These are phyloP conservation scores for Metschnikowia rubicola DNA, from an alignment of 805 yeast species.

Conservation along the genomic window DNA sequence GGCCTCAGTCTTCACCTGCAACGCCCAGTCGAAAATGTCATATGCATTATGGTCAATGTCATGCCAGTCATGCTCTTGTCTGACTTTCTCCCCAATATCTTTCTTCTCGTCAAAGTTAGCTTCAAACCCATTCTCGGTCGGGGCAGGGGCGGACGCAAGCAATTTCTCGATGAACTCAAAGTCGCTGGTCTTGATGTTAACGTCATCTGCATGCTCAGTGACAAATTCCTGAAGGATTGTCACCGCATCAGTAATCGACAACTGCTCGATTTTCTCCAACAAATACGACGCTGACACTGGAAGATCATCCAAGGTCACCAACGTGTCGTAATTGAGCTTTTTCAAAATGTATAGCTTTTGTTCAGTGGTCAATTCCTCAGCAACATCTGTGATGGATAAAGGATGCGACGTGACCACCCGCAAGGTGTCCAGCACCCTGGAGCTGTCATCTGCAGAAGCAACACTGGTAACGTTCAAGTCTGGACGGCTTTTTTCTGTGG, in stretches of 20 bases:
- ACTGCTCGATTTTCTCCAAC: constrained; percentile 35
- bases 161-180: constrained; percentile 29
- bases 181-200: constrained; percentile 41
- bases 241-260: constrained; percentile 37
- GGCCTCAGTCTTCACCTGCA: constrained; percentile 37
- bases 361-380: constrained; percentile 20
- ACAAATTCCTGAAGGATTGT: constrained; percentile 38
- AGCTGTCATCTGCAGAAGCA: constrained; percentile 1
- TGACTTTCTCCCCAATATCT: not conserved
- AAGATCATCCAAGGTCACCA: constrained; percentile 29
- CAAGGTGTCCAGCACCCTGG: constrained; percentile 10
- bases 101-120: constrained; percentile 12
- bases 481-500: constrained; percentile 1
- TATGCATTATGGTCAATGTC: not conserved
- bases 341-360: constrained; percentile 29
- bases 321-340: constrained; percentile 25
- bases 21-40: constrained; percentile 28
- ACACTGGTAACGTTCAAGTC: constrained; percentile 1
- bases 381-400: constrained; percentile 25
- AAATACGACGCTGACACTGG: constrained; percentile 37
- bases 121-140: constrained; percentile 7
- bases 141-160: constrained; percentile 7
- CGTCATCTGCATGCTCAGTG: constrained; percentile 44
- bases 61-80: constrained; percentile 1
- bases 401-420: constrained; percentile 24